phyloP scores from a whole-genome alignment of 805 yeast genomes.

The Blastobotrys chiropterorum region DNA sequence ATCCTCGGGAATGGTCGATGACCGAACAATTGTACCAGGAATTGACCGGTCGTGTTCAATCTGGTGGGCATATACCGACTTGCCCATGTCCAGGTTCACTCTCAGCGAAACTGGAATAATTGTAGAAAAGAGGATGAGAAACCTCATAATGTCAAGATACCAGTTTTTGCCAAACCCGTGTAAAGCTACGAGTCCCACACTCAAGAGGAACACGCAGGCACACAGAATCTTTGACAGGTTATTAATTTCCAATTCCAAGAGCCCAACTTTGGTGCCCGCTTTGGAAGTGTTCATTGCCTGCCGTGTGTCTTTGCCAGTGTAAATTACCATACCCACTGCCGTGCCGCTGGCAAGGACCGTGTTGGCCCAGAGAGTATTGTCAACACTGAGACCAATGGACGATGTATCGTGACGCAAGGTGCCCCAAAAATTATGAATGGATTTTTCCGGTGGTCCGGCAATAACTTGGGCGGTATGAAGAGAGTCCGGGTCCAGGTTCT shows the following conservation, averaged over 20 bases:
- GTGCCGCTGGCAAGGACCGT: constrained; percentile 94
- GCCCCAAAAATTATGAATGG: constrained; percentile 78
- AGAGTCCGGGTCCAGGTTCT: constrained; percentile 43
- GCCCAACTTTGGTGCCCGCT: constrained; percentile 82
- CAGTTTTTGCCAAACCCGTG: constrained; percentile 67
- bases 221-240: constrained; percentile 82
- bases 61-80: constrained; percentile 91
- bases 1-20: constrained; percentile 97
- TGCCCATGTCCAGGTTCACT: constrained; percentile 91
- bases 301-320: constrained; percentile 90
- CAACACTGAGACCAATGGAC: constrained; percentile 53
- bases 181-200: constrained; percentile 69
- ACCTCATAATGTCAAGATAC: constrained; percentile 89
- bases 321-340: constrained; percentile 79
- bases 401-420: constrained; percentile 59
- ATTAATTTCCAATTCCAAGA: constrained; percentile 87
- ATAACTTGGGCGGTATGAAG: constrained; percentile 45
- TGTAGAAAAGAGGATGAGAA: constrained; percentile 84
- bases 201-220: constrained; percentile 72
- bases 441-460: constrained; percentile 77
- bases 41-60: constrained; percentile 82
- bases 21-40: constrained; percentile 85
- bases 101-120: constrained; percentile 94
- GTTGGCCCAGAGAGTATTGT: constrained; percentile 96
- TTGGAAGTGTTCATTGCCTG: constrained; percentile 90